Percentiles rank a stretch among this genome's conserved stretches.
Evolutionary conservation across 1,139 yeast species (phyloP).

Genomic region (Nakaseomyces uthaithaninus): DNA sequence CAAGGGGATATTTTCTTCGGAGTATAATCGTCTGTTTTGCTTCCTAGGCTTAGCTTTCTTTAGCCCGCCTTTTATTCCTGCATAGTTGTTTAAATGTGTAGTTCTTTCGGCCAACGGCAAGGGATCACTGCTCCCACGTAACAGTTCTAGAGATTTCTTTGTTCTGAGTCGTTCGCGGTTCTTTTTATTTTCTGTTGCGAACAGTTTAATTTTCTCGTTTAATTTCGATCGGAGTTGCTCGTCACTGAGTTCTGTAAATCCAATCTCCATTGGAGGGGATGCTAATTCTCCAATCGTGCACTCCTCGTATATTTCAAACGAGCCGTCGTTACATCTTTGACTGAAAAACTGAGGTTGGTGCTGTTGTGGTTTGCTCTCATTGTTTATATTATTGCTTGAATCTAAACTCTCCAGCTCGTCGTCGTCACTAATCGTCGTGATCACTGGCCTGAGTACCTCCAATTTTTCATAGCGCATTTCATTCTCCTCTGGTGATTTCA

Average conservation of each 20-base stretch:
- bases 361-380: too few relatives aligned
- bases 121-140: constrained; percentile 13
- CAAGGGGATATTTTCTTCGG: constrained; percentile 17
- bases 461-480: not conserved
- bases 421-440: constrained; percentile 4
- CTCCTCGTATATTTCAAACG: constrained; percentile 2
- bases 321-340: not conserved
- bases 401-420: constrained; percentile 4
- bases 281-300: not conserved
- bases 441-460: not conserved
- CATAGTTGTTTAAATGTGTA: not conserved
- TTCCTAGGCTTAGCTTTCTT: not conserved
- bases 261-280: too few relatives aligned
- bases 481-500: constrained; percentile 3
- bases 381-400: not conserved
- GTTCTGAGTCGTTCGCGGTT: constrained; percentile 22
- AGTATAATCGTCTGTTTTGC: constrained; percentile 10
- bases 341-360: not conserved
- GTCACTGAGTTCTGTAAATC: constrained; percentile 22
- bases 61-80: not conserved
- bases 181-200: constrained; percentile 27
- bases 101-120: not conserved
- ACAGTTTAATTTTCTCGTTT: constrained; percentile 22
- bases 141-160: constrained; percentile 28
- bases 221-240: constrained; percentile 25